Percentiles rank a stretch among this genome's conserved stretches.
Evolutionary conservation across 371 early-diverging fungal species (phyloP).

Genomic region (Mortierella sp.): DNA sequence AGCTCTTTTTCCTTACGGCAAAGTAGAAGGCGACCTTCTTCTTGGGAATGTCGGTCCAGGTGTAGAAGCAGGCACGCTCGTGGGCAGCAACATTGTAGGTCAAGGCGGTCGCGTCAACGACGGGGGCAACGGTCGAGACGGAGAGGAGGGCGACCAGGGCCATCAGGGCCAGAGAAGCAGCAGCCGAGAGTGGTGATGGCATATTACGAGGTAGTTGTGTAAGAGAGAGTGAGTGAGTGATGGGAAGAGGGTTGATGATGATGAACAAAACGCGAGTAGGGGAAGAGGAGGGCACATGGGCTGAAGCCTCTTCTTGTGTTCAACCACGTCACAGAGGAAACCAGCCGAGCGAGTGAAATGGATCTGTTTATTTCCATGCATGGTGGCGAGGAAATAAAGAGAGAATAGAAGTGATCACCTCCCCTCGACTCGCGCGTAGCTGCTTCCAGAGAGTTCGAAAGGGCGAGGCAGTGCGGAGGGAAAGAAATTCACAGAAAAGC

Average conservation of each 20-base stretch:
- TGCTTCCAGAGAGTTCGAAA: background rate
- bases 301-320: background rate
- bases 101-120: slow-evolving; percentile 72
- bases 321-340: background rate
- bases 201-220: slow-evolving; percentile 2
- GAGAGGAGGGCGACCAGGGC: slow-evolving; percentile 48
- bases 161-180: slow-evolving; percentile 40
- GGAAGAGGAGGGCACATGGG: background rate
- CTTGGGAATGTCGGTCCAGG: slow-evolving; percentile 73
- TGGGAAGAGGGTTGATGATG: slow-evolving; percentile 8
- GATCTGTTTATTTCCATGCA: no score
- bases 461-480: background rate
- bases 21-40: slow-evolving; percentile 96
- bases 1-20: slow-evolving; percentile 77
- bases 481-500: background rate
- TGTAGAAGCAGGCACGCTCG: slow-evolving; percentile 88
- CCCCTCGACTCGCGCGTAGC: background rate
- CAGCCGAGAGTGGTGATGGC: slow-evolving; percentile 43
- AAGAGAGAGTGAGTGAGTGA: background rate
- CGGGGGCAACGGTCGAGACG: slow-evolving; percentile 30
- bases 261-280: slow-evolving; percentile 13
- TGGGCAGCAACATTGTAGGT: slow-evolving; percentile 91
- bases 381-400: background rate
- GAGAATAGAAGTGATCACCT: background rate
- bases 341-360: no score